Evolutionary conservation across 2,329 filamentous ascomycete species (phyloP), one percentile per base, ranked within the genome.

Genomic region (Trichoderma koningiopsis): DNA sequence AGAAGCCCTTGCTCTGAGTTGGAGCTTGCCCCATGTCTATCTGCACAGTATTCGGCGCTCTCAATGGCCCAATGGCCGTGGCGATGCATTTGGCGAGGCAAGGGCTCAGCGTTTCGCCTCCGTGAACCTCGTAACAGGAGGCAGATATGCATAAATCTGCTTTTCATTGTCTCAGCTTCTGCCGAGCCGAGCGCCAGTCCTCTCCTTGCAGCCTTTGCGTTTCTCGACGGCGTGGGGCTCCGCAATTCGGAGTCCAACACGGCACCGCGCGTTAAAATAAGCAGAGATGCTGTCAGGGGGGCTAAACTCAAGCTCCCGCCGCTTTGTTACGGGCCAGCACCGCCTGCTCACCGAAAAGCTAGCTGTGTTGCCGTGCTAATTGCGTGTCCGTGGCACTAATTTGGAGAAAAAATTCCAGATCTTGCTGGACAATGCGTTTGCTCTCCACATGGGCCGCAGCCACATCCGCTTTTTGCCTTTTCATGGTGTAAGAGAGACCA

Each of bases 31-130:
- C 31, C 40, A 43, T 43, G 40, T 43, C 40, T 4, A 8, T 8
- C 40, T 43, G 40, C 40, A 1, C 40, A n/a, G 40, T 7, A n/a
- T n/a, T n/a, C 40, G 40, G 37, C 4, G 40, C 40, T 43, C 40
- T 43, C 35, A 14, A 19, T 56, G 37, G 49, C 37, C 40, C 31
- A 22, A 22, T 22, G 47, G 47, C 47, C 47, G 53, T 49, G 24
- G 59, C 40, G 24, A 22, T 61, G 59, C 59, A 61, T 22, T 22
- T 49, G 40, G n/a, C 53, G 24, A 49, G 53, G 53, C 53, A 35
- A 49, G 53, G 53, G 53, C 62, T 66, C 62, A 49, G n/a, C 57
- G 52, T 57, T 65, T 65, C 53, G 62, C 49, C 61, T 56, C 33
- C 61, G 52, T 43, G 31, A 43, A 43, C 40, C 7, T 43, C 40